Percentiles rank a stretch among this genome's conserved stretches.
phyloP scores from a whole-genome alignment of 116 monocot species.

The Cymodocea nodosa region DNA sequence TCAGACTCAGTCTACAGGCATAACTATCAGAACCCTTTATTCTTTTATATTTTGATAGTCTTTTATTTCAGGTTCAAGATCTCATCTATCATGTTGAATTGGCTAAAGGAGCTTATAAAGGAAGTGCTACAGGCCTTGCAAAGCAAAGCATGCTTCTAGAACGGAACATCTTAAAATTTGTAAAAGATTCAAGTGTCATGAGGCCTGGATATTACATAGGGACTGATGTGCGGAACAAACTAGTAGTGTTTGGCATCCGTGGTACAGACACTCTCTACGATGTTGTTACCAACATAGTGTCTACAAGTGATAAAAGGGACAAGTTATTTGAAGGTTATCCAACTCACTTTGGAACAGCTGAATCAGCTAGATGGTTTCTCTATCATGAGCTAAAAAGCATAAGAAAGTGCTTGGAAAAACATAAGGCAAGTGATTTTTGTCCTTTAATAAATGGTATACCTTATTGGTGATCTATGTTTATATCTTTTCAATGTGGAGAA shows the following conservation, averaged over 20 bases:
- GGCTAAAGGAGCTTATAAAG: slow-evolving; percentile 88
- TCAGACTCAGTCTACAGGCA: no score
- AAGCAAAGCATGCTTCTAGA: slow-evolving; percentile 85
- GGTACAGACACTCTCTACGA: slow-evolving; percentile 95
- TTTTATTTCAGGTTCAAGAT: slow-evolving; percentile 56
- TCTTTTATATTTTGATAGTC: background rate
- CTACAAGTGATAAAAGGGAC: slow-evolving; percentile 57
- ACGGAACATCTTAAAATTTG: slow-evolving; percentile 79
- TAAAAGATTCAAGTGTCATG: slow-evolving; percentile 83
- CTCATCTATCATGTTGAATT: slow-evolving; percentile 85
- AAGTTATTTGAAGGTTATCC: slow-evolving; percentile 73
- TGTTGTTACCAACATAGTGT: slow-evolving; percentile 73
- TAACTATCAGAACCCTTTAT: no score
- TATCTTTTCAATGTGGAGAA: slow-evolving; percentile 10
- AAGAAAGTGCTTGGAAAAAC: slow-evolving; percentile 59
- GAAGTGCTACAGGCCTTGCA: slow-evolving; percentile 51
- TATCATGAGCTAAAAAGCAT: slow-evolving; percentile 61
- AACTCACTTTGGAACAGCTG: slow-evolving; percentile 86
- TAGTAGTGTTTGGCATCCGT: slow-evolving; percentile 86
- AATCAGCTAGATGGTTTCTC: slow-evolving; percentile 87
- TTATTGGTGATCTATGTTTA: background rate
- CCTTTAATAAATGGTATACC: background rate
- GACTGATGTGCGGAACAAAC: slow-evolving; percentile 56
- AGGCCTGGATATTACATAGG: slow-evolving; percentile 93
- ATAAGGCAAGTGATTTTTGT: slow-evolving; percentile 29